Conservation (phyloP, 1,139 yeast genomes). For the Tardiomyces blankii region DNA sequence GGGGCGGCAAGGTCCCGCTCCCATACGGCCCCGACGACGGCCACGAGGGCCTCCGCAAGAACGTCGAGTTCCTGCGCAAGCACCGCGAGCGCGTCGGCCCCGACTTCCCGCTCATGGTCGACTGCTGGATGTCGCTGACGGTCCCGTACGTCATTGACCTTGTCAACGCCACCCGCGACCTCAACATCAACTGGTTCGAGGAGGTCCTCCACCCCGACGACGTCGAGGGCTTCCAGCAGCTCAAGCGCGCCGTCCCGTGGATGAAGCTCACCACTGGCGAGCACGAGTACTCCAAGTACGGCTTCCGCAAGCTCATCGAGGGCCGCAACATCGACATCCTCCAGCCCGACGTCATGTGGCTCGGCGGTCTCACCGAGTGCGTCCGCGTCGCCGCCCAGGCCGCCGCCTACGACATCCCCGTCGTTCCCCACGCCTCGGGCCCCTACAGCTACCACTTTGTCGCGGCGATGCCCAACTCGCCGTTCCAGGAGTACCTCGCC, state of each 20-base stretch:
- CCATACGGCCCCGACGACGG: conserved; percentile 43
- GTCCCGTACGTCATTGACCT: conserved; percentile 38
- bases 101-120: conserved; percentile 41
- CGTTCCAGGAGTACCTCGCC: conserved; percentile 41
- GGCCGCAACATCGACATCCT: conserved; percentile 37
- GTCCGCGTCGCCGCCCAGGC: conserved; percentile 37
- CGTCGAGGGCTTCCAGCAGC: conserved; percentile 33
- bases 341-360: conserved; percentile 46
- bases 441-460: conserved; percentile 42
- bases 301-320: conserved; percentile 38
- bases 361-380: conserved; percentile 39
- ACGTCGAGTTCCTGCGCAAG: conserved; percentile 33
- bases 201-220: conserved; percentile 42
- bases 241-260: conserved; percentile 36
- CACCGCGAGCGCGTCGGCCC: conserved; percentile 38
- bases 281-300: conserved; percentile 40
- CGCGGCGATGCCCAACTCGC: conserved; percentile 37
- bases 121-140: conserved; percentile 40
- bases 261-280: conserved; percentile 41
- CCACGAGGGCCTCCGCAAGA: conserved; percentile 33
- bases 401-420: conserved; percentile 41
- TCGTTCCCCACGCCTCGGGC: conserved; percentile 42
- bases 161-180: conserved; percentile 32
- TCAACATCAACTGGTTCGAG: conserved; percentile 41
- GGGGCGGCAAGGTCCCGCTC: conserved; percentile 41